Base-by-base conservation (phyloP, 129 eudicot species). In the Glebionis coronaria region DNA sequence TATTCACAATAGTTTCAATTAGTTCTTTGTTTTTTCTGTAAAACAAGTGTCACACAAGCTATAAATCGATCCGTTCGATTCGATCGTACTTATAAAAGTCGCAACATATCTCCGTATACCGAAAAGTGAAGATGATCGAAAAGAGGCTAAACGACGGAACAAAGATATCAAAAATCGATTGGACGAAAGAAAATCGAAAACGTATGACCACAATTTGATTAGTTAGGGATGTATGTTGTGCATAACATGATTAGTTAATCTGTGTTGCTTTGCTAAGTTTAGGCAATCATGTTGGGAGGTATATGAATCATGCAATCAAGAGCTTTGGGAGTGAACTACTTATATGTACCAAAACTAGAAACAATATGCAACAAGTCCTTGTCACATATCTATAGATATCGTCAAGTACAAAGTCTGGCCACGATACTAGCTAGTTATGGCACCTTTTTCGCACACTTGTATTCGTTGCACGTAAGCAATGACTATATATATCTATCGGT, bases 221-320 rank as follows among this genome's bases (percentile, higher is more conserved):
- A 20, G 51, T 0, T 29, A 27, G 35, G 63, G 60, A 57, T 49
- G 45, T 75, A 58, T 67, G 74, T 51, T 52, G 11, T 68, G 64
- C 27, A 40, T 75, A 75, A 68, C 80, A 75, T 75, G 80, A 75
- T 75, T 75, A 75, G 80, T 68, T 75, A 75, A 75, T 68, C 44
- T 25, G 70, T 68, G 80, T 68, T 75, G 74, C 64, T 75, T 75
- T 68, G 74, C 75, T 60, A 61, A 75, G 70, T 75, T 75, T 75
- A 61, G 80, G 70, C 80, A 61, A 75, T 75, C 64, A 68, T 68
- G 80, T 68, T 75, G 80, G 64, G 74, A 68, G 64, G 74, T 40
- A 68, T 75, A 75, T 60, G 75, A 75, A 67, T 75, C 50, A 67
- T 68, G 64, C 51, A 31, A 68, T 67, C 50, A 51, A 60, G 58